Base-by-base conservation (phyloP, 306 rosid genomes). In the Albizia julibrissin region DNA sequence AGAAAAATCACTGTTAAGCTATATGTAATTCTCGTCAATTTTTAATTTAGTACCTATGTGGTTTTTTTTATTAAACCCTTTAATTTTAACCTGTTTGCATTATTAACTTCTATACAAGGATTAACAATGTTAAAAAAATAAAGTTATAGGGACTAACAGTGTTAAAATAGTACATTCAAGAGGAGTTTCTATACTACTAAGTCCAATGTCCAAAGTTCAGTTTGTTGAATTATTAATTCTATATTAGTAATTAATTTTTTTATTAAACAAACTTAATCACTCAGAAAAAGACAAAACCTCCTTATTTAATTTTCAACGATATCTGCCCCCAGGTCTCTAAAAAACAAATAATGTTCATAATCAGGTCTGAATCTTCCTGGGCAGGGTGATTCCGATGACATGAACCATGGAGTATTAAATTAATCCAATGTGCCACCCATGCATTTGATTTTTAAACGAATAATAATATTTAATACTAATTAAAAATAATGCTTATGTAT, bases 291-390 rank as follows among this genome's bases (percentile, higher is more conserved):
- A 80, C 85, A 8, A 79, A 85, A 43, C 78, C n/a, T 74, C 79
- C 82, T 90, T 80, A 74, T 81, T 49, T 49, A 49, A 16, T 49
- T 87, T 89, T 87, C 87, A 83, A 27, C 42, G 76, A 69, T 19
- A 50, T 16, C 5, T 14, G 54, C 0, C 7, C 21, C 8, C 56
- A 14, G 3, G 58, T 15, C 19, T 47, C 58, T 19, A 2, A n/a
- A 56, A 34, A 56, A n/a, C 21, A 54, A 52, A 19, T 21, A 54
- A 18, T 58, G 22, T 67, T 79, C 44, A 19, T 0, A 50, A 10
- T 19, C 29, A 21, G 11, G 21, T 27, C n/a, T 80, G 52, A 62
- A 72, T 21, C 58, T 71, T 44, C 6, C 72, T 61, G 34, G 26
- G 14, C 24, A 43, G 19, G 7, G 59, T 6, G 59, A 10, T 7